Evolutionary conservation across 345 rosid species (phyloP), one percentile per base, ranked within the genome.

Genomic region (Aurinia saxatilis): DNA sequence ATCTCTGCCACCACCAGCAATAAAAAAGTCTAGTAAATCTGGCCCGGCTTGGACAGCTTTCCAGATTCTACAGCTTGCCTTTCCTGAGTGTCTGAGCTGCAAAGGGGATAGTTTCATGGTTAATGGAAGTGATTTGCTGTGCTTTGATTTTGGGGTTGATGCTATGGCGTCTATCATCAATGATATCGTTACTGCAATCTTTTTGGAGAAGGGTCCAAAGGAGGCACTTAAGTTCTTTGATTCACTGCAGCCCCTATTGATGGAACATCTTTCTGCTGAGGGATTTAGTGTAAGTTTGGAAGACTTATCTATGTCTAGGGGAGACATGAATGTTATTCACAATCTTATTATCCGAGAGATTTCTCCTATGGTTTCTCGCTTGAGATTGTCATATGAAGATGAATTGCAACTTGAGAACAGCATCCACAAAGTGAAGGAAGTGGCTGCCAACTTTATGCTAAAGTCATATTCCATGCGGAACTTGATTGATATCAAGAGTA

Each of bases 401-500:
- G 90, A 81, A 37, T 34, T 84, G 80, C 97, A 93, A 66, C 42
- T 93, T 33, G 96, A 87, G 63, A 81, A 78, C 63, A 74, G 77
- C 72, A 77, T 90, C 67, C 83, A 67, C 34, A 56, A 31, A 58
- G 81, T 75, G 18, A 93, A 80, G 75, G 48, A 60, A 29, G 76
- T 75, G 13, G 74, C 82, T 70, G 73, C 75, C 7, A 78, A 77
- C 36, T 85, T 80, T 45, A 84, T 87, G 68, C 62, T 76, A 40
- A 76, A 73, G 46, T 81, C 85, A 2, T 78, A 93, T 55, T 77
- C 86, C 2, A 56, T 90, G 45, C 88, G 97, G 34, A 77, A 80
- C 69, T 57, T 93, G 34, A 79, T 93, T 15, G 95, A 93, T 65
- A 64, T 84, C n/a, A 90, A 73, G 66, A 90, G 95, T 53, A 96